Base-by-base conservation (phyloP, 306 rosid genomes). In the Begonia loranthoides region DNA sequence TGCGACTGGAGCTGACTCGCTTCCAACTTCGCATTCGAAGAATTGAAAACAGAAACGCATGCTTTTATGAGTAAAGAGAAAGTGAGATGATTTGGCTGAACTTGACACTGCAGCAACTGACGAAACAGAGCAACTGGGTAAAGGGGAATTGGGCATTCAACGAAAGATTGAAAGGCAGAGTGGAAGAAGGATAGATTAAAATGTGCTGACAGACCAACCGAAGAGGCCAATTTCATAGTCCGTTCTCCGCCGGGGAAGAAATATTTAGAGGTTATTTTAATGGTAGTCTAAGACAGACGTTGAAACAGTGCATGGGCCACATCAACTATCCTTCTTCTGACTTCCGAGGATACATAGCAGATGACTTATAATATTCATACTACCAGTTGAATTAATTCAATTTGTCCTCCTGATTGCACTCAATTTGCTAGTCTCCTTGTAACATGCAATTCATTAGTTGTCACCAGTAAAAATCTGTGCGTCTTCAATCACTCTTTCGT, bases 11-110 rank as follows among this genome's bases (percentile, higher is more conserved):
- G 62, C 72, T 77, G 94, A 49, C 36, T 43, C 11, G 61, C 74
- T 62, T 84, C 77, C 24, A 59, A 1, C 14, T 44, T 13, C 45
- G 73, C 64, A 43, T 13, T 52, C 9, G 51, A 12, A 43, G 68
- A 60, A 50, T 70, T 59, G 3, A 45, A 50, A 0, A 73, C 67
- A 4, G 81, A 59, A 56, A 73, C 52, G 48, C 51, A 75, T 0
- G 86, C 74, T 71, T 80, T 80, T 45, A 84, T 45, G 63, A 84
- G 83, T 51, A 78, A 59, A 16, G 89, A 74, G 64, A 78, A 70
- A 57, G 89, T 78, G 59, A 67, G 49, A 46, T 74, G 43, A 22
- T 54, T 73, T 46, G 86, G 89, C 14, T 33, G 70, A 16, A 45
- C 57, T 46, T 66, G 66, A 12, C 48, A 17, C 44, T 51, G 63